phyloP scores from a whole-genome alignment of 2,329 filamentous ascomycete species.

The Aspergillus clavatus region DNA sequence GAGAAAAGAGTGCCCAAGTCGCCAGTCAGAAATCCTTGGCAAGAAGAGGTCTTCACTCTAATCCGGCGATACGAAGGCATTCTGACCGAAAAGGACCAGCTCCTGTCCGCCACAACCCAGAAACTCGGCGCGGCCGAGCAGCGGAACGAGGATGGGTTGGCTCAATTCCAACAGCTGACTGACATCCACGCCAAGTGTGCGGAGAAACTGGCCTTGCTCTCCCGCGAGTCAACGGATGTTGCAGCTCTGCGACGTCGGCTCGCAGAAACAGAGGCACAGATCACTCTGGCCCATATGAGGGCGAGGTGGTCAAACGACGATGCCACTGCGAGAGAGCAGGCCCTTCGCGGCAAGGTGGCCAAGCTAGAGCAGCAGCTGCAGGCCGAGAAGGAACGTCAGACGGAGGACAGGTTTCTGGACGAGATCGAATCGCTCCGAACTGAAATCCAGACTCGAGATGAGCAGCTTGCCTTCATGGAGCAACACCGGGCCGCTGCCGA shows the following conservation, averaged over 20 bases:
- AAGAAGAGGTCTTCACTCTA: slow-evolving; percentile 1
- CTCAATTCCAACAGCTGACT: neutral
- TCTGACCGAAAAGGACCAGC: slow-evolving; percentile 1
- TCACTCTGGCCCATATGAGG: neutral
- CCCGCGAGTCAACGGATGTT: neutral
- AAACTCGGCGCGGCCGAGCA: slow-evolving; percentile 8
- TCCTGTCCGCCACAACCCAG: slow-evolving; percentile 1
- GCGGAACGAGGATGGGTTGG: slow-evolving; percentile 4
- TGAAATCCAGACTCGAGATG: slow-evolving; percentile 3
- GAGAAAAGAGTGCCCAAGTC: slow-evolving; percentile 1
- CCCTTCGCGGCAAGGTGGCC: slow-evolving; percentile 4
- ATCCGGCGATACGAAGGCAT: slow-evolving; percentile 5
- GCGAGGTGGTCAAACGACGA: slow-evolving; percentile 2
- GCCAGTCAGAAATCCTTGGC: neutral
- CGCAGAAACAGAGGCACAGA: slow-evolving; percentile 1
- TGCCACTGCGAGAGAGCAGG: neutral
- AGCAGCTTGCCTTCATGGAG: slow-evolving; percentile 4
- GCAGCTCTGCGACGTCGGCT: slow-evolving; percentile 5
- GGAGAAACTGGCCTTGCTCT: neutral
- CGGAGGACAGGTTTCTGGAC: neutral
- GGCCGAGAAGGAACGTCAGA: neutral
- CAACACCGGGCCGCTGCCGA: slow-evolving; percentile 5
- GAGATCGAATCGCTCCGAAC: slow-evolving; percentile 8
- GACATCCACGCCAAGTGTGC: neutral
- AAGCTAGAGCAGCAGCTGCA: slow-evolving; percentile 9